These are phyloP conservation scores for Tillandsia fasciculata DNA, from an alignment of 176 grass and related monocot species.

Conservation along the genomic window DNA sequence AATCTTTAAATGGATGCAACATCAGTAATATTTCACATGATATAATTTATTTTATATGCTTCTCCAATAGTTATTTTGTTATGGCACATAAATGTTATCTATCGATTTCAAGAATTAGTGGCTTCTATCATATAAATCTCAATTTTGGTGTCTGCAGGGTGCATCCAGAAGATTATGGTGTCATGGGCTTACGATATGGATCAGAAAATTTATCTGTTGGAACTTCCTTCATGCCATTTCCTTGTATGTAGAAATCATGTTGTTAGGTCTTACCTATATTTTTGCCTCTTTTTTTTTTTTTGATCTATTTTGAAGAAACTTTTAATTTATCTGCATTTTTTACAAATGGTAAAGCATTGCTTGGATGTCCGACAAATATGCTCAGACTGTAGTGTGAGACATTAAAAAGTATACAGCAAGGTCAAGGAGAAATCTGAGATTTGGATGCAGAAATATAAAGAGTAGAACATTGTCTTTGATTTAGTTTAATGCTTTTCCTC, in stretches of 20 bases:
- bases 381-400: neutral
- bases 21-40: neutral
- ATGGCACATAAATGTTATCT: neutral
- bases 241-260: slow-evolving; percentile 31
- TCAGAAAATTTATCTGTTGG: slow-evolving; percentile 84
- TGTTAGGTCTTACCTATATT: neutral
- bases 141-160: slow-evolving; percentile 39
- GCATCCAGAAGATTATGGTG: slow-evolving; percentile 62
- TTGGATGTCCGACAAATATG: neutral
- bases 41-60: neutral
- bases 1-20: neutral
- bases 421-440: no score
- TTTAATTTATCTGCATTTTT: neutral
- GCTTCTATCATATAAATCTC: slow-evolving; percentile 6
- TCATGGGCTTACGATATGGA: slow-evolving; percentile 80
- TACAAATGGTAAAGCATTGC: neutral
- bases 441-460: no score
- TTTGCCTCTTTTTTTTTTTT: neutral
- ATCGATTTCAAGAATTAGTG: slow-evolving; percentile 2
- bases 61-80: neutral
- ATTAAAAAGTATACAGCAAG: no score
- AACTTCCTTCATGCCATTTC: slow-evolving; percentile 69
- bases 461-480: neutral
- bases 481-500: slow-evolving; percentile 3
- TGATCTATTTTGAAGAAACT: neutral